Conservation (phyloP, 176 grass and related monocot genomes). For the Secale cereale region DNA sequence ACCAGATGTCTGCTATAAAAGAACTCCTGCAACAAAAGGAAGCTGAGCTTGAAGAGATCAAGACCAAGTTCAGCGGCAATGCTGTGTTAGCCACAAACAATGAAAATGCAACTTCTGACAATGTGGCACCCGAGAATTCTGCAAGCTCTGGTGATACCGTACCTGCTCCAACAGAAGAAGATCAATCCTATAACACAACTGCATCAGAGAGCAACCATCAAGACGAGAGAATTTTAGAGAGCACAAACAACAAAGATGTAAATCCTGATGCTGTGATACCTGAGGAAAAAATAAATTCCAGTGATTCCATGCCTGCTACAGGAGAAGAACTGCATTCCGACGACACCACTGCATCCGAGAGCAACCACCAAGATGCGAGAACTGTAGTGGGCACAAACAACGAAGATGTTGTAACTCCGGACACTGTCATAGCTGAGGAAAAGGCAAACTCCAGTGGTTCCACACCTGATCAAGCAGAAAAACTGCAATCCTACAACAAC, state of each 20-base stretch:
- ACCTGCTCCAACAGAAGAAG: constrained; percentile 30
- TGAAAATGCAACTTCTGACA: constrained; percentile 22
- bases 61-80: constrained; percentile 12
- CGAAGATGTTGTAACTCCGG: constrained; percentile 14
- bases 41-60: constrained; percentile 63
- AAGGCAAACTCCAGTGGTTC: constrained; percentile 12
- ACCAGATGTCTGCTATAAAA: constrained; percentile 43
- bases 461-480: constrained; percentile 31
- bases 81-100: constrained; percentile 30
- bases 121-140: constrained; percentile 7
- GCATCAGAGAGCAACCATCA: constrained; percentile 30
- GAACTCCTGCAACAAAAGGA: constrained; percentile 73
- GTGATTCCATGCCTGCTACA: constrained; percentile 5
- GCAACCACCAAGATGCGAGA: constrained; percentile 20
- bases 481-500: constrained; percentile 15
- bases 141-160: constrained; percentile 20
- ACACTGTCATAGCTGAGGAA: neutral
- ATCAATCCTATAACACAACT: constrained; percentile 24
- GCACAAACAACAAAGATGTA: constrained; percentile 26
- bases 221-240: constrained; percentile 20
- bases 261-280: constrained; percentile 1
- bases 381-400: constrained; percentile 24
- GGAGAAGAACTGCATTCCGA: constrained; percentile 27
- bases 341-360: constrained; percentile 24
- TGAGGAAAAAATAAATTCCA: constrained; percentile 18